A percentile compares a stretch with the other conserved stretches of the same genome.
phyloP scores from a whole-genome alignment of 202 grass and related monocot genomes.

The Brachypodium distachyon region DNA sequence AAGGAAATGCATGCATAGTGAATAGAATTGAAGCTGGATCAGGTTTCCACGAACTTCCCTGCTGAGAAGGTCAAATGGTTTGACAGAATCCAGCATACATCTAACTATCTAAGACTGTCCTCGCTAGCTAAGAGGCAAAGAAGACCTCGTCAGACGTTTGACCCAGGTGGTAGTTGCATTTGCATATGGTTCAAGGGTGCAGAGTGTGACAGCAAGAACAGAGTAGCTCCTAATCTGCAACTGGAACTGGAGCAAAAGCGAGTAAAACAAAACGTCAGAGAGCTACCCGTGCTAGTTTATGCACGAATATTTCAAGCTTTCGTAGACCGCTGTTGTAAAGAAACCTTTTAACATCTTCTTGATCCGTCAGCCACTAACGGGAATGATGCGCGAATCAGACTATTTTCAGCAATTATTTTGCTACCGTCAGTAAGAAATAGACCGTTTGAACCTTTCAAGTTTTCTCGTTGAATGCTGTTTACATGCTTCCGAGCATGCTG shows the following conservation, averaged over 20 bases:
- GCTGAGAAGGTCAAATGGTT: background rate
- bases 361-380: background rate
- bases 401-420: background rate
- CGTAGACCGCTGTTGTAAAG: no score
- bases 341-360: no score
- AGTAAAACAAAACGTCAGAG: background rate
- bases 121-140: background rate
- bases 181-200: background rate
- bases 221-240: background rate
- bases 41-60: background rate
- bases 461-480: background rate
- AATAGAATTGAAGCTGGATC: background rate
- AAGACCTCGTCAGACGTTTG: constrained; percentile 12
- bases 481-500: background rate
- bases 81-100: background rate
- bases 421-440: background rate
- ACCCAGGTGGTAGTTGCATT: background rate
- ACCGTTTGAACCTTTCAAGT: background rate
- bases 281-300: background rate
- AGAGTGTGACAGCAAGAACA: background rate
- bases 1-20: background rate
- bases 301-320: background rate
- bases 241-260: no score
- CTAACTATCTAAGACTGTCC: background rate
- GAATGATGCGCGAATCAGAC: background rate